Evolutionary conservation across 371 early-diverging fungal genomes (phyloP).

Genomic region (Mucor racemosus): DNA sequence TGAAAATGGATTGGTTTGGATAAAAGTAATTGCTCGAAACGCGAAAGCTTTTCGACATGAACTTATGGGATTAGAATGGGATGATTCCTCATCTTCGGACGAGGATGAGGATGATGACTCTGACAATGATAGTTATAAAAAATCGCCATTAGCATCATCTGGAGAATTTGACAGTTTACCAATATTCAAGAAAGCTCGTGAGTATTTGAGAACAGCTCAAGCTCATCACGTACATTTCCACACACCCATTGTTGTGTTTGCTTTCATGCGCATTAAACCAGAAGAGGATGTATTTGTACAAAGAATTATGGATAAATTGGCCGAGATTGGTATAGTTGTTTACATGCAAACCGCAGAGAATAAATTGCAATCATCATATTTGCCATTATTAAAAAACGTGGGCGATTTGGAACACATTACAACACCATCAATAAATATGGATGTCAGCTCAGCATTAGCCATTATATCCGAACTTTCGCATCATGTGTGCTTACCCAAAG

Average conservation of each 20-base stretch:
- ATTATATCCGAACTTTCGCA: slow-evolving; percentile 57
- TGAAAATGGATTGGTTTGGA: slow-evolving; percentile 56
- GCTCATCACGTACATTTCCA: slow-evolving; percentile 57
- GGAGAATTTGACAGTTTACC: slow-evolving; percentile 43
- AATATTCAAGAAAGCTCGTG: slow-evolving; percentile 56
- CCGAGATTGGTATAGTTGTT: slow-evolving; percentile 45
- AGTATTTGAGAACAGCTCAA: slow-evolving; percentile 46
- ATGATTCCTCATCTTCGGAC: slow-evolving; percentile 18
- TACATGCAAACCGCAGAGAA: slow-evolving; percentile 22
- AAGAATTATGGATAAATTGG: slow-evolving; percentile 40
- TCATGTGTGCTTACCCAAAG: slow-evolving; percentile 40
- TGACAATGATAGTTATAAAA: neutral
- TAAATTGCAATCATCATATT: slow-evolving; percentile 3
- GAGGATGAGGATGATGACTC: slow-evolving; percentile 1
- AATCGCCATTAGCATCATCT: slow-evolving; percentile 1
- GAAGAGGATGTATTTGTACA: slow-evolving; percentile 44
- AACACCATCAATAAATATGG: slow-evolving; percentile 52
- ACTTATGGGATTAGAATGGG: slow-evolving; percentile 49
- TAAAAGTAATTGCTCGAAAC: slow-evolving; percentile 59
- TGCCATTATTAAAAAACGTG: slow-evolving; percentile 12
- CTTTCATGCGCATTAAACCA: slow-evolving; percentile 51
- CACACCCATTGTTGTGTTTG: slow-evolving; percentile 58
- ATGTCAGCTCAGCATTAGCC: slow-evolving; percentile 59
- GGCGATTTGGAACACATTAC: slow-evolving; percentile 18
- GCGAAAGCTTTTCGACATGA: slow-evolving; percentile 56